Conservation (phyloP, 2,329 filamentous ascomycete genomes). For the Rosellinia necatrix region DNA sequence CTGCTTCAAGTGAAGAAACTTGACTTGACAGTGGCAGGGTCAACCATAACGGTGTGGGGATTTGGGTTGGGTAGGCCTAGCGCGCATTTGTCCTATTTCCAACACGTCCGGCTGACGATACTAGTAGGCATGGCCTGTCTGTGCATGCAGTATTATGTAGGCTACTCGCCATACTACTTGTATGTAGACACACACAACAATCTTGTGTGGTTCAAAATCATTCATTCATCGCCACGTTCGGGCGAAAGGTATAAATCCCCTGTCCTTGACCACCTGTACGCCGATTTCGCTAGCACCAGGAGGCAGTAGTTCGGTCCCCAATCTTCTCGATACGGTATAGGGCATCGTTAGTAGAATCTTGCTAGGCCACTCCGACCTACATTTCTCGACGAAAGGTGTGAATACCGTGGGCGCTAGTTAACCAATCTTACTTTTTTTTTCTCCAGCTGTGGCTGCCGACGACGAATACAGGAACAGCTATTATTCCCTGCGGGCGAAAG, state of each 20-base stretch:
- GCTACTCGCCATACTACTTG: neutral
- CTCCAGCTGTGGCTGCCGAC: neutral
- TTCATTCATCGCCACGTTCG: constrained; percentile 19
- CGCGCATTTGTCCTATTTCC: constrained; percentile 4
- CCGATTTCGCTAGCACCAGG: constrained; percentile 13
- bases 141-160: constrained; percentile 20
- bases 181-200: constrained; percentile 3
- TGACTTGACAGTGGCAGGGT: neutral
- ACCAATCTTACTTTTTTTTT: neutral
- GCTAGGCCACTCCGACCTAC: neutral
- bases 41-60: neutral
- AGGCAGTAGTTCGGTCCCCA: constrained; percentile 10
- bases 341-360: neutral
- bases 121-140: constrained; percentile 11
- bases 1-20: constrained; percentile 8
- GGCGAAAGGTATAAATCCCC: constrained; percentile 16
- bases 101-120: constrained; percentile 4
- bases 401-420: neutral
- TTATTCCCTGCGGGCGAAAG: neutral
- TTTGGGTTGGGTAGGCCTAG: constrained; percentile 17
- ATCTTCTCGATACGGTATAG: constrained; percentile 2
- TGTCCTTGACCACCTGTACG: neutral
- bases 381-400: too few species aligned
- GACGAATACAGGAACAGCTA: neutral
- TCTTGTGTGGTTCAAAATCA: constrained; percentile 5